A percentile compares a stretch with the other conserved stretches of the same genome.
Conservation (phyloP, 371 early-diverging fungal species). For the Actinomucor elegans region DNA sequence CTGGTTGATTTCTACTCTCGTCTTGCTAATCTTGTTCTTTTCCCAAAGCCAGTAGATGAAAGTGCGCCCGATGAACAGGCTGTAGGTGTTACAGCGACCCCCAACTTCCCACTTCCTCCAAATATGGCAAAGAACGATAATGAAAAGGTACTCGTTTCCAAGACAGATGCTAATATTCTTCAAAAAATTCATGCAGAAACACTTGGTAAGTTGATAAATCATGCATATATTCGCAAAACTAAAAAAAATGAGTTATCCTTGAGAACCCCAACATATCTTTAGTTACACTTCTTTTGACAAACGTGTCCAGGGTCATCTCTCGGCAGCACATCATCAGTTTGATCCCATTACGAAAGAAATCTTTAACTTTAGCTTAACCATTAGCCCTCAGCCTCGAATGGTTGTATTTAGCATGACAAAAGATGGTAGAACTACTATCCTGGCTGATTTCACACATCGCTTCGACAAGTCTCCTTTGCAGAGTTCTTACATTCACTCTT, state of each 20-base stretch:
- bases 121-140: background rate
- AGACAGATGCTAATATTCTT: slow-evolving; percentile 58
- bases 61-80: slow-evolving; percentile 14
- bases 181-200: slow-evolving; percentile 64
- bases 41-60: background rate
- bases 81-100: slow-evolving; percentile 56
- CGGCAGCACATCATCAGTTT: slow-evolving; percentile 58
- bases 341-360: slow-evolving; percentile 54
- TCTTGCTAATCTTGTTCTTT: background rate
- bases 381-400: slow-evolving; percentile 21
- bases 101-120: slow-evolving; percentile 51
- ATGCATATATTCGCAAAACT: too few relatives aligned
- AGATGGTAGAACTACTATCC: slow-evolving; percentile 28
- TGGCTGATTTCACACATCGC: slow-evolving; percentile 45
- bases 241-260: background rate
- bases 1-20: background rate
- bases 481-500: slow-evolving; percentile 38
- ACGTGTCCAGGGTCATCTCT: slow-evolving; percentile 36
- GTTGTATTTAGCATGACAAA: slow-evolving; percentile 25
- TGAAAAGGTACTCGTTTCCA: slow-evolving; percentile 42
- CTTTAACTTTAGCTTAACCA: slow-evolving; percentile 35
- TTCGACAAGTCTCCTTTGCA: slow-evolving; percentile 12
- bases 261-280: slow-evolving; percentile 51
- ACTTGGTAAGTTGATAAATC: slow-evolving; percentile 46
- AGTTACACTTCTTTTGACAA: slow-evolving; percentile 49